A percentile compares a stretch with the other conserved stretches of the same genome.
Conservation (phyloP, 208 protist genomes). For the Crithidia thermophila region DNA sequence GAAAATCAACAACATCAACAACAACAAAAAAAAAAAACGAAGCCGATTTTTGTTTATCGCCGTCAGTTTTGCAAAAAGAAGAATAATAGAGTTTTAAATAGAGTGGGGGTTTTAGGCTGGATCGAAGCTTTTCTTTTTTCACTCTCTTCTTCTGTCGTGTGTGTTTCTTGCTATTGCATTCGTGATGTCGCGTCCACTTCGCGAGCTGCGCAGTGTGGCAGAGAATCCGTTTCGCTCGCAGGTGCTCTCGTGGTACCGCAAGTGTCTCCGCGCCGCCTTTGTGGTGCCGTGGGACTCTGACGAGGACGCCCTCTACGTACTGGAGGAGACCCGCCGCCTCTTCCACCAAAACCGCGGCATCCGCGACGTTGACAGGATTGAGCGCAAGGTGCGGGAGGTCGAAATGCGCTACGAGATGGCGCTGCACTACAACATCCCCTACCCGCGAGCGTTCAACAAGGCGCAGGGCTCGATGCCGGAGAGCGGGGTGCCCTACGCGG, state of each 20-base stretch:
- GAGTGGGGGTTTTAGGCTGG: too few relatives aligned
- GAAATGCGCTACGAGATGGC: slow-evolving; percentile 91
- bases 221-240: slow-evolving; percentile 69
- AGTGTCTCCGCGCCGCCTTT: slow-evolving; percentile 83
- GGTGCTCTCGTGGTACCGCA: slow-evolving; percentile 84
- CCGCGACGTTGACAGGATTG: slow-evolving; percentile 55
- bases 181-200: slow-evolving; percentile 10
- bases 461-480: slow-evolving; percentile 78
- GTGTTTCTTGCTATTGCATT: not conserved
- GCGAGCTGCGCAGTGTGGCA: slow-evolving; percentile 21
- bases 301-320: slow-evolving; percentile 85
- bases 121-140: too few relatives aligned
- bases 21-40: not conserved
- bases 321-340: slow-evolving; percentile 79
- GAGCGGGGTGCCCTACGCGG: slow-evolving; percentile 77
- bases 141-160: not conserved
- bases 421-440: slow-evolving; percentile 87
- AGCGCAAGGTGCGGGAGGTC: slow-evolving; percentile 86
- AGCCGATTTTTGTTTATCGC: too few relatives aligned
- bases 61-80: too few relatives aligned
- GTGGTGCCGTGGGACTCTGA: slow-evolving; percentile 80
- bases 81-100: too few relatives aligned
- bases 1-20: not conserved
- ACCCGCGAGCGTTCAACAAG: slow-evolving; percentile 84
- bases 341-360: slow-evolving; percentile 74